These are phyloP conservation scores for Hermanozyma aechmeae DNA, from an alignment of 805 yeast genomes.

Conservation along the genomic window DNA sequence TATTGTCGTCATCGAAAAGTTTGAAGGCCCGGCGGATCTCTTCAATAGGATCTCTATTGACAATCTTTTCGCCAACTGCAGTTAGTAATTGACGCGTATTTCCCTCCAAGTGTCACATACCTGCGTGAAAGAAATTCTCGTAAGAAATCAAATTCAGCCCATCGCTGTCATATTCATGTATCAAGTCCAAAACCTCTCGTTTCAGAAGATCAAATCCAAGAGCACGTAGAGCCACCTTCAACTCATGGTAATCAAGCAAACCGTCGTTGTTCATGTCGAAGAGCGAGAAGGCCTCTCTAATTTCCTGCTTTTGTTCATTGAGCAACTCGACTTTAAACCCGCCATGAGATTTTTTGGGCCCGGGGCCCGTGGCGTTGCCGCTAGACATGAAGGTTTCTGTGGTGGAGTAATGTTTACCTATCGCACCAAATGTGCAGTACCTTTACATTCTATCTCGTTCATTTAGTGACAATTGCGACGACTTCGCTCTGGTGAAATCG, in stretches of 20 bases:
- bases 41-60: slow-evolving; percentile 84
- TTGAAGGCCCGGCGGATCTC: slow-evolving; percentile 87
- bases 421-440: slow-evolving; percentile 1
- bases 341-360: slow-evolving; percentile 17
- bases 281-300: slow-evolving; percentile 81
- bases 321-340: slow-evolving; percentile 57
- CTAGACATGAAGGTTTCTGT: too few relatives aligned
- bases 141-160: slow-evolving; percentile 64
- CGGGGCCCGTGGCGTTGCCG: too few relatives aligned
- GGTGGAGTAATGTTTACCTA: slow-evolving; percentile 2
- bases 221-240: slow-evolving; percentile 90
- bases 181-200: slow-evolving; percentile 63
- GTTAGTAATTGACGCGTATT: slow-evolving; percentile 15
- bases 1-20: slow-evolving; percentile 78
- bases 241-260: slow-evolving; percentile 80
- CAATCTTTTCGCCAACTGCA: slow-evolving; percentile 67
- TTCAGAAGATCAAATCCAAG: slow-evolving; percentile 81
- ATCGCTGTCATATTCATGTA: slow-evolving; percentile 75
- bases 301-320: slow-evolving; percentile 85
- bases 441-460: too few relatives aligned
- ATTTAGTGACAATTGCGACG: too few relatives aligned
- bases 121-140: slow-evolving; percentile 72
- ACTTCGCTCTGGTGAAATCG: too few relatives aligned
- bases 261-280: slow-evolving; percentile 94
- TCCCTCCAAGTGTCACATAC: slow-evolving; percentile 26